Base-by-base conservation (phyloP, 176 grass and related monocot genomes). In the Avena eriantha region DNA sequence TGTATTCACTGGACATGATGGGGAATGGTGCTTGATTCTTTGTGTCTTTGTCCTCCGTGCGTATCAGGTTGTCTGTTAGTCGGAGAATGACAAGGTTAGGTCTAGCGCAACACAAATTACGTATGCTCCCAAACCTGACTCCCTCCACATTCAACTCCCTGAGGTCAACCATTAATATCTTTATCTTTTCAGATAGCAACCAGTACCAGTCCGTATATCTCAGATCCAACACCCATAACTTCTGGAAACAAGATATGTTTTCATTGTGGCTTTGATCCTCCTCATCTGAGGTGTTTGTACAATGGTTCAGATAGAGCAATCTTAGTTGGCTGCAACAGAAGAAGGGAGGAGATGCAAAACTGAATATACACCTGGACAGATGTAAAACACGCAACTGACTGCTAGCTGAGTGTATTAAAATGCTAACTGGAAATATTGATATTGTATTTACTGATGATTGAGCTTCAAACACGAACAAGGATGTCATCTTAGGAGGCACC, bases 321-420 rank as follows among this genome's bases (percentile, higher is more conserved):
- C 87, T 88, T 16, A 88, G 64, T 18, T 59, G 46, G 4, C 2
- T 70, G 35, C 72, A 88, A 7, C 46, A 10, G 0, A 13, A 0
- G 72, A 88, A 88, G 10, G 86, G 86, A 5, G 86, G 72, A 17
- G 80, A 77, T 22, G 35, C 51, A 58, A 88, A 88, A 22, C 72
- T 78, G 19, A 88, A 83, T 2, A 8, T 36, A 5, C 63, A 71
- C 0, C 1, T 0, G 4, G 0, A 36, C 8, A 88, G 80, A 47
- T 88, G 70, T 21, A 88, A 0, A 4, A 88, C 80, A 41, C 10
- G 29, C 0, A 88, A 15, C 0, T 0, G 72, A 2, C 8, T 29
- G 0, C 66, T 69, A 17, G 13, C 3, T 64, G 0, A 34, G 26
- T 67, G 1, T 9, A 18, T 4, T 1, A 88, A 83, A 14, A 39